Base-by-base conservation (phyloP, 2,329 filamentous ascomycete species). In the Neospermospora avenae region DNA sequence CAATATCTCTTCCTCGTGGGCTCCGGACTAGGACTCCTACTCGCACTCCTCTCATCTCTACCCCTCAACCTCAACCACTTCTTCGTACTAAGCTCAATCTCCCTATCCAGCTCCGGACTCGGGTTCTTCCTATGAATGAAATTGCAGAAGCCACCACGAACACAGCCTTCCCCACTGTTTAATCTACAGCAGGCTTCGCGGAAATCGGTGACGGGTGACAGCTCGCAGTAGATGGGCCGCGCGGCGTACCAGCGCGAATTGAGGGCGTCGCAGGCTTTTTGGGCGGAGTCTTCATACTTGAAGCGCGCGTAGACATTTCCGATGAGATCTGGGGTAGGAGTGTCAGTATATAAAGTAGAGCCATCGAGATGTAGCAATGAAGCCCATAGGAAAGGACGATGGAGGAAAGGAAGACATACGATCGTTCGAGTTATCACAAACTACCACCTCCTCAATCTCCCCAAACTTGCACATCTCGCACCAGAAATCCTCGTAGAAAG, bases 401-500 rank as follows among this genome's bases (percentile, higher is more conserved):
- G n/a, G n/a, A n/a, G n/a, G 42, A 20, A 51, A 35, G 41, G 37
- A 22, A 45, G 16, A 61, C 54, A n/a, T 63, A 70, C 67, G 66
- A 53, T 99, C 95, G 78, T 99, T 99, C 78, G 98, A 98, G 77
- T 99, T 99, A 80, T 99, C 95, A 78, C 95, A 99, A 2, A 99
- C 93, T 13, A 99, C 95, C 13, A 99, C 85, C 79, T 99, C 95
- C 78, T 99, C 95, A 37, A 98, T 83, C 78, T 98, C 91, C 68
- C 95, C 95, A 76, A 96, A 99, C 78, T 96, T 92, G 88, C 95
- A 98, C 81, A 99, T 91, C 84, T 99, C 95, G 80, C 93, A 98
- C 93, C 95, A 99, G 68, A 99, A 92, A 76, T 99, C 95, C 80
- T 99, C 95, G 82, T 99, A 99, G 77, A 99, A 99, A 72, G 95